Evolutionary conservation across 169 alveolate genomes (phyloP).

Genomic region (Eimeria necatrix): DNA sequence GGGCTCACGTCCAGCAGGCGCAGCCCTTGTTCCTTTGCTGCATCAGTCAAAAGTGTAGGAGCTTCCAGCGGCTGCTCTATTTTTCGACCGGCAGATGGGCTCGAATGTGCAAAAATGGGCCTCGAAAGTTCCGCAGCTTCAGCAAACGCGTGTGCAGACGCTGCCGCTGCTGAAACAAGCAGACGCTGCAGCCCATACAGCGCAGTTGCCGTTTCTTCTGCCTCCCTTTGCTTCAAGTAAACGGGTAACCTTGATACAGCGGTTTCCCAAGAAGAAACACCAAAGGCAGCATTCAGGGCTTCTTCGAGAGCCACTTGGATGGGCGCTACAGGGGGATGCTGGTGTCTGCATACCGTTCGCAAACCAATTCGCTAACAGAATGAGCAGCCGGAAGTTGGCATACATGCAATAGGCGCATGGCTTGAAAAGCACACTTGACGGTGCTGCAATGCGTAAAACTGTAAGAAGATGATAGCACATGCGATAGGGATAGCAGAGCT

Average conservation of each 20-base stretch:
- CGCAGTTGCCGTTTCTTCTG: neutral
- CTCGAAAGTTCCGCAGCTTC: neutral
- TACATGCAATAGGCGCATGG: too few relatives aligned
- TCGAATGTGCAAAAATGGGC: neutral
- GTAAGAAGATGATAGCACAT: neutral
- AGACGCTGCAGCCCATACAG: constrained; percentile 8
- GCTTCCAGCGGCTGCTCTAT: neutral
- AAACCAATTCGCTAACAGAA: neutral
- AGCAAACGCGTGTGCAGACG: neutral
- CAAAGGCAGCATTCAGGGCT: neutral
- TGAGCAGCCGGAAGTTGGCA: neutral
- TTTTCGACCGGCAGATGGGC: too few relatives aligned
- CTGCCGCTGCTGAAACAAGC: constrained; percentile 37
- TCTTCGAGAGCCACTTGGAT: constrained; percentile 9
- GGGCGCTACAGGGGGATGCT: neutral
- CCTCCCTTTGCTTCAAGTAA: too few relatives aligned
- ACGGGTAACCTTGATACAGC: too few relatives aligned
- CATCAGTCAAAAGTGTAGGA: neutral
- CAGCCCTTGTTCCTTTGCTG: neutral
- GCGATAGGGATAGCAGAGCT: neutral
- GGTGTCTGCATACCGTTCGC: neutral
- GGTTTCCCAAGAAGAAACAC: neutral
- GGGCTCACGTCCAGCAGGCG: neutral
- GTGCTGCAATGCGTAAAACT: too few relatives aligned
- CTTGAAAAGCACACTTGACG: too few relatives aligned